Evolutionary conservation across 495 filamentous ascomycete genomes (phyloP).

Genomic region (Mycothermus thermophilus): DNA sequence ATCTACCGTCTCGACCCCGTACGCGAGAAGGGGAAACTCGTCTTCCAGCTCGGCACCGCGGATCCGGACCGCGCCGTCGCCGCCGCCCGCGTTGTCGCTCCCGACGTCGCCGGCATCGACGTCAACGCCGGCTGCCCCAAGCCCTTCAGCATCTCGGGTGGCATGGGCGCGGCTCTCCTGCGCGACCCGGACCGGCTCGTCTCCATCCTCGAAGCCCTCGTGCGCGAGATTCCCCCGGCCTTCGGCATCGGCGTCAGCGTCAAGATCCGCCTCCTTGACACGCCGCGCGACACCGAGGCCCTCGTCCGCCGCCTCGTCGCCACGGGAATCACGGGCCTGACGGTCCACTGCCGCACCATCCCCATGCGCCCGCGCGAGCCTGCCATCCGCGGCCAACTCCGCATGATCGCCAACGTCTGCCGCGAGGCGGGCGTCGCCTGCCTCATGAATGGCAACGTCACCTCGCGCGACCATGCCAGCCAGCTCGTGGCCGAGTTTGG

Average conservation of each 20-base stretch:
- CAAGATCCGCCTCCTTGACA: constrained; percentile 83
- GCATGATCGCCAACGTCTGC: constrained; percentile 66
- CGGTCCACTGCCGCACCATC: constrained; percentile 89
- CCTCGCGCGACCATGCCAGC: constrained; percentile 49
- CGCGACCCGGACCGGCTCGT: constrained; percentile 68
- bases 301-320: constrained; percentile 60
- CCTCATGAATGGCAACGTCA: constrained; percentile 90
- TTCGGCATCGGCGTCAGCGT: constrained; percentile 84
- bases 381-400: constrained; percentile 73
- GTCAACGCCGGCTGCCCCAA: constrained; percentile 96
- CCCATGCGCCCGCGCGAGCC: constrained; percentile 84
- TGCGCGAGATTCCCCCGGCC: constrained; percentile 56
- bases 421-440: constrained; percentile 72
- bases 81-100: constrained; percentile 69
- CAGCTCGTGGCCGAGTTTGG: constrained; percentile 57
- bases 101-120: constrained; percentile 84
- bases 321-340: constrained; percentile 85
- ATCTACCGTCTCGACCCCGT: constrained; percentile 74
- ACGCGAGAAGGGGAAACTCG: constrained; percentile 53
- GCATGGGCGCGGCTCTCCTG: constrained; percentile 90
- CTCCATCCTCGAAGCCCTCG: constrained; percentile 66
- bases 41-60: constrained; percentile 87
- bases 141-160: constrained; percentile 77
- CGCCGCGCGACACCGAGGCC: constrained; percentile 50
- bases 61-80: constrained; percentile 66